These are phyloP conservation scores for Trametes meyenii DNA, from an alignment of 768 basidiomycete species.

Conservation along the genomic window DNA sequence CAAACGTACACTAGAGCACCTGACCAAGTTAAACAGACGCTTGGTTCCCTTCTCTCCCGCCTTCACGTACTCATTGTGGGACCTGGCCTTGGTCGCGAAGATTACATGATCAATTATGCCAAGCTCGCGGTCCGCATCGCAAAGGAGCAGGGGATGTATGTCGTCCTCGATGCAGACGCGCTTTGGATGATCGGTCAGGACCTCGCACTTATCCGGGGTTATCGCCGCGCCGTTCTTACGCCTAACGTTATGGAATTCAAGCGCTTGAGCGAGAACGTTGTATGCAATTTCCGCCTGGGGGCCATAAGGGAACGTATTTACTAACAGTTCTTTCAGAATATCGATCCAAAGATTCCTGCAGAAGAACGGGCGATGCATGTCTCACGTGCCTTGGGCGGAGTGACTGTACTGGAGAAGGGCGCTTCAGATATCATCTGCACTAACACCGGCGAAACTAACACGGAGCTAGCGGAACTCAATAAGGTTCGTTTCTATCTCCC, in stretches of 20 bases:
- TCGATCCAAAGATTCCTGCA: constrained; percentile 54
- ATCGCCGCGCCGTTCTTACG: constrained; percentile 85
- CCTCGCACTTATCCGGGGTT: constrained; percentile 74
- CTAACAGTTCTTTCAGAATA: constrained; percentile 34
- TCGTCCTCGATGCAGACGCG: constrained; percentile 95
- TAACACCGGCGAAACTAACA: constrained; percentile 60
- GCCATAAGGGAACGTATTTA: background rate
- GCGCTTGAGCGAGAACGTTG: constrained; percentile 75
- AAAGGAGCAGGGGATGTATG: constrained; percentile 72
- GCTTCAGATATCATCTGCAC: constrained; percentile 78
- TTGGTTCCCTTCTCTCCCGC: constrained; percentile 75
- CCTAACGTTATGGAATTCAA: constrained; percentile 95
- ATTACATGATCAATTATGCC: constrained; percentile 87
- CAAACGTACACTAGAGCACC: constrained; percentile 42
- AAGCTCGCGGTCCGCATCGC: constrained; percentile 77
- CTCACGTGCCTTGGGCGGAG: constrained; percentile 78
- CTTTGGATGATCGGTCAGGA: constrained; percentile 83
- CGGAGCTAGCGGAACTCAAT: constrained; percentile 44
- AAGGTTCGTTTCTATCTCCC: constrained; percentile 11
- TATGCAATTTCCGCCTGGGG: constrained; percentile 34
- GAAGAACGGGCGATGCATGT: constrained; percentile 68
- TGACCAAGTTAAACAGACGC: constrained; percentile 50
- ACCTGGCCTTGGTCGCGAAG: constrained; percentile 90
- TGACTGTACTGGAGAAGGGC: constrained; percentile 92
- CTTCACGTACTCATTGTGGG: constrained; percentile 94